Percentiles rank a stretch among this genome's conserved stretches.
Evolutionary conservation across 441 rosid genomes (phyloP).

Genomic region (Gossypium schwendimanii): DNA sequence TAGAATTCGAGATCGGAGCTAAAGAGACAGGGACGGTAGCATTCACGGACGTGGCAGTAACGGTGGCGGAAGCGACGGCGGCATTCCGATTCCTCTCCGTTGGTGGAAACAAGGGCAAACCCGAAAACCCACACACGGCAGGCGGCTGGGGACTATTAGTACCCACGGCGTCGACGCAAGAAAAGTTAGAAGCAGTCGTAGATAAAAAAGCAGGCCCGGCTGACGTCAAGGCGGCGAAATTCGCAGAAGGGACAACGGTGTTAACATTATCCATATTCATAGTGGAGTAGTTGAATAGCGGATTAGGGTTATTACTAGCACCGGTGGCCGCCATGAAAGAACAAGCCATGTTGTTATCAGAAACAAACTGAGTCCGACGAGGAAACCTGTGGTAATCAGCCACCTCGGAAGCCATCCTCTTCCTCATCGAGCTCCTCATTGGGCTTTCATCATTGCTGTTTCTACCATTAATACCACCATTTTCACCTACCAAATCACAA

Average conservation of each 20-base stretch:
- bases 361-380: constrained; percentile 23
- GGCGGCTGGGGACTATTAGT: constrained; percentile 32
- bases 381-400: constrained; percentile 39
- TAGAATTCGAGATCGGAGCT: constrained; percentile 26
- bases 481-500: constrained; percentile 26
- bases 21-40: not conserved
- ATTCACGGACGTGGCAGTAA: not conserved
- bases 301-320: constrained; percentile 18
- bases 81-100: constrained; percentile 37
- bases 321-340: constrained; percentile 11
- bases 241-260: constrained; percentile 29
- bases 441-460: constrained; percentile 18
- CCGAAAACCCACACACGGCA: constrained; percentile 88
- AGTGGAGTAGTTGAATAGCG: constrained; percentile 54
- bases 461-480: constrained; percentile 13
- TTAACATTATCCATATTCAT: constrained; percentile 9
- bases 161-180: constrained; percentile 21
- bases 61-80: not conserved
- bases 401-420: constrained; percentile 82
- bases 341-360: not conserved
- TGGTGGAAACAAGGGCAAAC: constrained; percentile 82
- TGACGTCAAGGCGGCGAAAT: constrained; percentile 50
- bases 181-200: constrained; percentile 28
- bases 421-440: constrained; percentile 38
- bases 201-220: constrained; percentile 34